Conservation (phyloP, 164 flowering plant species). For the Stephania japonica region DNA sequence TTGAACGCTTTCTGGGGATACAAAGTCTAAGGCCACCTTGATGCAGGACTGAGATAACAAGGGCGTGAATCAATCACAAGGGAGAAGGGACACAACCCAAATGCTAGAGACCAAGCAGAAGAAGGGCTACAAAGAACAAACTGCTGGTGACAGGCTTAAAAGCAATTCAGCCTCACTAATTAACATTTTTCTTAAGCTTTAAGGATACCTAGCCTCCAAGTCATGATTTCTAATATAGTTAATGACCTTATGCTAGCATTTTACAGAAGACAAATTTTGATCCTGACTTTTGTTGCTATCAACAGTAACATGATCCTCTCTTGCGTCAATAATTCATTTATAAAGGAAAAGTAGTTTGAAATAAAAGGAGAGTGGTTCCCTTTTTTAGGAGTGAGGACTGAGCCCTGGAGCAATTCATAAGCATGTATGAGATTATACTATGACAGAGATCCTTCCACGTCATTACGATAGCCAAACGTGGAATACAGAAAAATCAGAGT, state of each 20-base stretch:
- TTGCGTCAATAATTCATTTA: not conserved
- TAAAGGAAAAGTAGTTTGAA: not conserved
- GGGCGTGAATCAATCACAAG: not conserved
- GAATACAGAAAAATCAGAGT: not conserved
- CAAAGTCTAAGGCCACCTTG: conserved; percentile 48
- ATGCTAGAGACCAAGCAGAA: not conserved
- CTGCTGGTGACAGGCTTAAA: not conserved
- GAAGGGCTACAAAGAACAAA: not conserved
- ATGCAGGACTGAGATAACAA: conserved; percentile 35
- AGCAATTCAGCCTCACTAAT: not conserved
- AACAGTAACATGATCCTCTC: not conserved
- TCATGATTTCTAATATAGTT: not conserved
- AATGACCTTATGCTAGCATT: not conserved
- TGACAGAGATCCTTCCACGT: not conserved
- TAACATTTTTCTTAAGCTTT: not conserved
- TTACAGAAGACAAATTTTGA: not conserved
- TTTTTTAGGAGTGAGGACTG: not conserved
- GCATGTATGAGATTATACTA: not conserved
- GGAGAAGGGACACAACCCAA: not conserved
- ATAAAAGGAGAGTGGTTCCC: not conserved
- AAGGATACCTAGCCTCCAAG: not conserved
- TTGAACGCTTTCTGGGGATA: conserved; percentile 45
- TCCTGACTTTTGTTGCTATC: not conserved
- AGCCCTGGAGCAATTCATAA: not conserved
- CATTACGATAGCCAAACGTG: not conserved